phyloP scores from a whole-genome alignment of 2,329 filamentous ascomycete genomes.

The Epichloe gansuensis region DNA sequence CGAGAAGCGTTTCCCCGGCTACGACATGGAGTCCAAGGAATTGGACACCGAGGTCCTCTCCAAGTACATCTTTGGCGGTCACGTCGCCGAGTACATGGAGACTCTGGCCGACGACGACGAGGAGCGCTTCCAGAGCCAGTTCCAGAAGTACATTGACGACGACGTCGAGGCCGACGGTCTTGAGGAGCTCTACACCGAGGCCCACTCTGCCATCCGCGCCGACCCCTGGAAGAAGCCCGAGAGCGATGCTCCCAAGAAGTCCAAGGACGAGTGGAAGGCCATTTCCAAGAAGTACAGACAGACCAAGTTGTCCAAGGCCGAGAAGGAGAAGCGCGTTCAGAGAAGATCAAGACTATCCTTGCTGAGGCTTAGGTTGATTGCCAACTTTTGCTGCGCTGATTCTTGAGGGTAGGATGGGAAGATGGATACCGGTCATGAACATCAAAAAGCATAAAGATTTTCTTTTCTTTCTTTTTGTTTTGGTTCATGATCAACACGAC shows the following conservation, averaged over 20 bases:
- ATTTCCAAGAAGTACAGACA: slow-evolving; percentile 84
- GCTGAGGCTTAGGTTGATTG: slow-evolving; percentile 29
- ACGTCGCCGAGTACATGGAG: slow-evolving; percentile 99
- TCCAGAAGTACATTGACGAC: slow-evolving; percentile 94
- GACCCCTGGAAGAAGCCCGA: slow-evolving; percentile 94
- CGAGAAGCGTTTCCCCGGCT: slow-evolving; percentile 99
- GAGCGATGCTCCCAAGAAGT: slow-evolving; percentile 70
- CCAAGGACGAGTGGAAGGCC: slow-evolving; percentile 92
- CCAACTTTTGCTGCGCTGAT: not conserved
- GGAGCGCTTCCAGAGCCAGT: slow-evolving; percentile 98
- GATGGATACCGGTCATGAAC: not conserved
- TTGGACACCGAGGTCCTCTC: slow-evolving; percentile 92
- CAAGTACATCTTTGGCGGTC: slow-evolving; percentile 98
- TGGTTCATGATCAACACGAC: not conserved
- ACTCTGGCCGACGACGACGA: slow-evolving; percentile 97
- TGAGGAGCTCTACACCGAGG: slow-evolving; percentile 92
- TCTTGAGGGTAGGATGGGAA: not conserved
- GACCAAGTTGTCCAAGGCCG: slow-evolving; percentile 65
- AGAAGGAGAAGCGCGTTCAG: slow-evolving; percentile 77
- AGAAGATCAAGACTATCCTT: slow-evolving; percentile 77
- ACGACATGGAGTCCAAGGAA: slow-evolving; percentile 95
- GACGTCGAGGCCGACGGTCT: slow-evolving; percentile 92
- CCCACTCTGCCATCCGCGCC: slow-evolving; percentile 92
- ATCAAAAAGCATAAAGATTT: not conserved
- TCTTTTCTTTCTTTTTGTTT: not conserved